Evolutionary conservation across 73 alveolate species (phyloP), one percentile per base, ranked within the genome.

Genomic region (Stentor roeselii): DNA sequence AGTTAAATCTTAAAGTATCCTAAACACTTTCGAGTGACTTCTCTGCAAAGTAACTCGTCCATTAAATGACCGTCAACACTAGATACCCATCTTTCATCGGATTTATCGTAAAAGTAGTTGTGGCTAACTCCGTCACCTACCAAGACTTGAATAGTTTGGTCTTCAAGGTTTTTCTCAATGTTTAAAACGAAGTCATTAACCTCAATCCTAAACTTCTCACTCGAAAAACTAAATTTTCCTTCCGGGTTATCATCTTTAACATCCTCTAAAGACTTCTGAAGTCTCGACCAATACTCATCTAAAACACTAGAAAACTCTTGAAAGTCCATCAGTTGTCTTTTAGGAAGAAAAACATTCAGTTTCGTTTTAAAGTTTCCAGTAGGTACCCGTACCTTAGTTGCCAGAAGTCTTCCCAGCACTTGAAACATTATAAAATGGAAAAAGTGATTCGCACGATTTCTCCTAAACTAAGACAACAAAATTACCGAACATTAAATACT

Each of bases 1-100:
- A 58, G 27, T 58, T 67, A 67, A 67, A 67, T 21, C 21, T 67
- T 67, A 21, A 67, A 67, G 41, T 30, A 67, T 27, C 80, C 80
- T 34, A 27, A 11, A 40, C n/a, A 67, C 34, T 67, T 67, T 30
- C 34, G 41, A 27, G 80, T 27, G 14, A 67, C 34, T 34, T 67
- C 80, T 34, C 80, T 67, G 11, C 41, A 67, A 27, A 67, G n/a
- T 40, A 67, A 67, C 34, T 67, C 80, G 2, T 67, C 80, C 27
- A 67, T n/a, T 34, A 67, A 67, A 2, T 67, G 80, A 0, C 80
- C 80, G 2, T 67, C 80, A 14, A 36, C 27, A 67, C 34, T 34
- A 21, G 41, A 21, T 0, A 67, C 34, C 37, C 80, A 67, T 34
- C 80, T 67, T 67, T 67, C 80, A 2, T 34, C 34, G 21, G 21